phyloP scores from a whole-genome alignment of 2,329 filamentous ascomycete genomes.

The Botryosphaeria dothidea region DNA sequence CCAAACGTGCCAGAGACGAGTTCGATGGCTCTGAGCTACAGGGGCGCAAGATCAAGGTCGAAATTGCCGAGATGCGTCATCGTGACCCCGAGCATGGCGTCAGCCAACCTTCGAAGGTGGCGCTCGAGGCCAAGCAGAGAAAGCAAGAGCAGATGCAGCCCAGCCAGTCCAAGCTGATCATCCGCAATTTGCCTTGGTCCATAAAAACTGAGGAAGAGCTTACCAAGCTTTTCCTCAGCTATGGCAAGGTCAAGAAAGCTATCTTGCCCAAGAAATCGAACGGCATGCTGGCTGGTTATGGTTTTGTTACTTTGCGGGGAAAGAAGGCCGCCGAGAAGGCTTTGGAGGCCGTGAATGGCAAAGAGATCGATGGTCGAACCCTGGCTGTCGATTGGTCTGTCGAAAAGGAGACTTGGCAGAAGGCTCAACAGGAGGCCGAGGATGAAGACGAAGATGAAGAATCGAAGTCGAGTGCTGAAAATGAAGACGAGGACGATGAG shows the following conservation, averaged over 20 bases:
- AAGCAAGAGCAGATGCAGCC: slow-evolving; percentile 62
- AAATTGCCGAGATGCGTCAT: slow-evolving; percentile 83
- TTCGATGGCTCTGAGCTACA: slow-evolving; percentile 77
- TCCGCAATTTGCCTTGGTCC: slow-evolving; percentile 94
- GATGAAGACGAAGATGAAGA: slow-evolving; percentile 44
- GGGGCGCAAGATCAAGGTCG: slow-evolving; percentile 79
- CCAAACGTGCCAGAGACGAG: slow-evolving; percentile 75
- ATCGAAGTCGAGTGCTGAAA: slow-evolving; percentile 40
- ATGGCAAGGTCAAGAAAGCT: slow-evolving; percentile 86
- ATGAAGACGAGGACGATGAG: slow-evolving; percentile 36
- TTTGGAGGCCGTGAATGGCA: slow-evolving; percentile 82
- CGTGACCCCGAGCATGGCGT: slow-evolving; percentile 46
- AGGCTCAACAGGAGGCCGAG: slow-evolving; percentile 50
- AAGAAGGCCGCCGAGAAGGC: slow-evolving; percentile 91
- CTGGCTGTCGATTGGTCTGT: slow-evolving; percentile 97
- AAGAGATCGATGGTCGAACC: slow-evolving; percentile 80
- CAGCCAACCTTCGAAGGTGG: slow-evolving; percentile 47
- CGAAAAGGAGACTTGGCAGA: slow-evolving; percentile 83
- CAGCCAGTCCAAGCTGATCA: slow-evolving; percentile 73
- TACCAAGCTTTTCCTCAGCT: slow-evolving; percentile 76
- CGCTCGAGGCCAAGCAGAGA: slow-evolving; percentile 64
- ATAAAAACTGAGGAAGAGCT: slow-evolving; percentile 86
- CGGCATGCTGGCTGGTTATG: slow-evolving; percentile 76
- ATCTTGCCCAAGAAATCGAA: slow-evolving; percentile 77
- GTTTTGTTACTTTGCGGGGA: slow-evolving; percentile 85